phyloP scores from a whole-genome alignment of 768 basidiomycete genomes.

The Phaffia australis region DNA sequence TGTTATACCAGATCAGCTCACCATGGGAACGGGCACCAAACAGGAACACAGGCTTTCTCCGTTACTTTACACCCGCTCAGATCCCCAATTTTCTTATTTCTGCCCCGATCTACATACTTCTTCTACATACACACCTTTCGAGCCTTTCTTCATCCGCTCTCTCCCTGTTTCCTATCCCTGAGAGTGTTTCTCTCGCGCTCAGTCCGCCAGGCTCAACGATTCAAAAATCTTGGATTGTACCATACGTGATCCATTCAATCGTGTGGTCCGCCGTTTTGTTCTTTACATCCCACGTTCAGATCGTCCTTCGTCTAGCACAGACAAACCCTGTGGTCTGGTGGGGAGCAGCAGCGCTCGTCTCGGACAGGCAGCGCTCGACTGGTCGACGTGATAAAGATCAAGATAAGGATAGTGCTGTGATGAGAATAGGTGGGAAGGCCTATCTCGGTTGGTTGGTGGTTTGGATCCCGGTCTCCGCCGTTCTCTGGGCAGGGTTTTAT shows the following conservation, averaged over 20 bases:
- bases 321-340: slow-evolving; percentile 74
- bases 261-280: slow-evolving; percentile 54
- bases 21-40: neutral
- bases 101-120: slow-evolving; percentile 51
- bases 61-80: slow-evolving; percentile 73
- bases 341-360: slow-evolving; percentile 62
- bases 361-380: slow-evolving; percentile 28
- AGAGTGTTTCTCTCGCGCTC: neutral
- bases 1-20: neutral
- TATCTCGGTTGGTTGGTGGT: slow-evolving; percentile 71
- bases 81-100: slow-evolving; percentile 79
- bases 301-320: slow-evolving; percentile 62
- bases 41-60: slow-evolving; percentile 66
- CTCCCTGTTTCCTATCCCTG: neutral
- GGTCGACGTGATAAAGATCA: slow-evolving; percentile 33
- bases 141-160: neutral
- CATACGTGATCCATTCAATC: slow-evolving; percentile 66
- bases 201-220: slow-evolving; percentile 37
- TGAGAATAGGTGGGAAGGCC: slow-evolving; percentile 40
- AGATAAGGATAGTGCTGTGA: neutral
- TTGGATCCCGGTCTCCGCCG: slow-evolving; percentile 60
- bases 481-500: slow-evolving; percentile 73
- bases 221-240: slow-evolving; percentile 43
- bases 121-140: slow-evolving; percentile 41
- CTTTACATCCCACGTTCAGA: slow-evolving; percentile 76